These are phyloP conservation scores for Scenedesmus sp. DNA, from an alignment of 163 green algal genomes.

Conservation along the genomic window DNA sequence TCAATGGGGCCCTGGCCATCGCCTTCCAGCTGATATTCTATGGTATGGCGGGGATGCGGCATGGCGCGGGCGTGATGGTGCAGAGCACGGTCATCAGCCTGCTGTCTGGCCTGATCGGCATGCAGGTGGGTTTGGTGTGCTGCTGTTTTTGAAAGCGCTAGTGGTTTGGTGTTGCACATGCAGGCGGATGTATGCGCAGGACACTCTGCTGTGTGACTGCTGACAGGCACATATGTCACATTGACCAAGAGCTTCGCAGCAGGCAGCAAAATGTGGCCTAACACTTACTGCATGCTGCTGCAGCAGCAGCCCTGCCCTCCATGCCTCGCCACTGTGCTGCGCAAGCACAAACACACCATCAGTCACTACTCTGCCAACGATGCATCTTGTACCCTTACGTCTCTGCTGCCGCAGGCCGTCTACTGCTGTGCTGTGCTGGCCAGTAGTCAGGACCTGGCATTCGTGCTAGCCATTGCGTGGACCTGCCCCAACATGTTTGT, in stretches of 20 bases:
- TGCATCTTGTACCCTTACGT: too few species aligned
- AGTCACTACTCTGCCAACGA: too few species aligned
- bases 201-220: neutral
- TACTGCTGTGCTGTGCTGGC: conserved; percentile 56
- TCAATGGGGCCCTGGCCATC: neutral
- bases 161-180: neutral
- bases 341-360: neutral
- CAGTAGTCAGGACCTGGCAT: conserved; percentile 64
- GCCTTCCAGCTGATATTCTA: conserved; percentile 21
- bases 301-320: too few species aligned
- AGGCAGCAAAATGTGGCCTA: neutral
- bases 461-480: conserved; percentile 70
- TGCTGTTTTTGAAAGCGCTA: neutral
- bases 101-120: neutral
- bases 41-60: conserved; percentile 16
- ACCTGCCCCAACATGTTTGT: conserved; percentile 65
- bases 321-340: neutral
- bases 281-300: neutral
- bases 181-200: neutral
- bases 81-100: neutral
- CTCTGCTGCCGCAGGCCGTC: conserved; percentile 54
- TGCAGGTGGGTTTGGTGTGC: neutral
- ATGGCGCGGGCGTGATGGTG: neutral
- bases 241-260: neutral
- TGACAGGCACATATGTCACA: neutral